A percentile compares a stretch with the other conserved stretches of the same genome.
phyloP scores from a whole-genome alignment of 202 grass and related monocot genomes.

The Zizania palustris region DNA sequence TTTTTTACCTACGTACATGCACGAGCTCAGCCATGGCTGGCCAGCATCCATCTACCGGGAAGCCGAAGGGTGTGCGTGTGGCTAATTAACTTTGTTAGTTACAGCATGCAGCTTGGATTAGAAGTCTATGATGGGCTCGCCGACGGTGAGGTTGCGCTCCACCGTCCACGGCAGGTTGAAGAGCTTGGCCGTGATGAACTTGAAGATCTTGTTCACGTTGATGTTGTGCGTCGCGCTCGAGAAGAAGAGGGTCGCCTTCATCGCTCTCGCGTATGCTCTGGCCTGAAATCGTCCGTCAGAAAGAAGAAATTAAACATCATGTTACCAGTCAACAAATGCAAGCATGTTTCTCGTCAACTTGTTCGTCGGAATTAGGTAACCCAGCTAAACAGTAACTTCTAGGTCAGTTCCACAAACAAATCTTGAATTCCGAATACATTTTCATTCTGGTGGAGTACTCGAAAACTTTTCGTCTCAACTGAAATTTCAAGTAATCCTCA shows the following conservation, averaged over 20 bases:
- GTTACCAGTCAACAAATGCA: neutral
- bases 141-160: constrained; percentile 89
- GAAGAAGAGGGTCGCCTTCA: constrained; percentile 97
- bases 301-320: constrained; percentile 3
- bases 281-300: constrained; percentile 51
- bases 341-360: neutral
- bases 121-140: constrained; percentile 98
- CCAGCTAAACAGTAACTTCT: neutral
- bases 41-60: neutral
- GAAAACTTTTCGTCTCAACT: neutral
- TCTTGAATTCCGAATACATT: neutral
- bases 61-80: neutral
- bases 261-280: constrained; percentile 97
- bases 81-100: constrained; percentile 7
- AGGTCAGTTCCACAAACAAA: neutral
- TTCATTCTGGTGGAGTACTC: neutral
- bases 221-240: constrained; percentile 93
- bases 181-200: constrained; percentile 86
- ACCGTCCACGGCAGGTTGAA: constrained; percentile 88
- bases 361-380: neutral
- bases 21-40: neutral
- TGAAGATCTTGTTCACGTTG: constrained; percentile 99
- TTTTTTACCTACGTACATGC: constrained; percentile 1
- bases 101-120: constrained; percentile 22
- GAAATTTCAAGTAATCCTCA: neutral